phyloP scores from a whole-genome alignment of 192 early-diverging fungal genomes.

The Mycoemilia scoparia region DNA sequence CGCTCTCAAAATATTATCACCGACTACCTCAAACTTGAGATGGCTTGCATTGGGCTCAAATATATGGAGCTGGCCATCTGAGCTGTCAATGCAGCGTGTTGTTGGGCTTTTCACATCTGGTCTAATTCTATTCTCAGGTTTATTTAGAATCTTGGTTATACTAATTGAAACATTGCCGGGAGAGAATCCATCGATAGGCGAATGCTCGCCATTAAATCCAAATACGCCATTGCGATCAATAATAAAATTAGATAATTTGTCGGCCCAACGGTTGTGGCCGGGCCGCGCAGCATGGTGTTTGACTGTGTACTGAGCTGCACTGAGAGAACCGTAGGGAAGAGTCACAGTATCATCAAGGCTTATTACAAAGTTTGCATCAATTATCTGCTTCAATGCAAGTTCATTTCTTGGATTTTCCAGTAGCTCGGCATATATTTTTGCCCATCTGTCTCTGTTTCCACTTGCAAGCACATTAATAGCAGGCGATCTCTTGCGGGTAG shows the following conservation, averaged over 20 bases:
- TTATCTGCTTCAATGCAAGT: slow-evolving; percentile 35
- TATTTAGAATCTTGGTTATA: slow-evolving; percentile 13
- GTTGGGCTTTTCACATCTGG: not conserved
- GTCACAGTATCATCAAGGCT: slow-evolving; percentile 40
- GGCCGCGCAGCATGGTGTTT: slow-evolving; percentile 36
- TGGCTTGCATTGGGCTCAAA: slow-evolving; percentile 4
- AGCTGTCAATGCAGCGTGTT: slow-evolving; percentile 1
- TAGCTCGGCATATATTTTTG: slow-evolving; percentile 43
- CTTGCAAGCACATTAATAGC: slow-evolving; percentile 43
- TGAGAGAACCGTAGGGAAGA: slow-evolving; percentile 3
- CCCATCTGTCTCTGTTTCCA: slow-evolving; percentile 61
- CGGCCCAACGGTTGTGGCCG: slow-evolving; percentile 62
- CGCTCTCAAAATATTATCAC: not conserved
- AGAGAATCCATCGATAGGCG: slow-evolving; percentile 49
- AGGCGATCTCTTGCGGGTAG: slow-evolving; percentile 11
- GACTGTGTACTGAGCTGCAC: slow-evolving; percentile 14
- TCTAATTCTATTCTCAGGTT: not conserved
- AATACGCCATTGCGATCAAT: slow-evolving; percentile 44
- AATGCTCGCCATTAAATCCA: slow-evolving; percentile 41
- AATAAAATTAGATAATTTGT: slow-evolving; percentile 43
- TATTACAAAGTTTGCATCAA: slow-evolving; percentile 43
- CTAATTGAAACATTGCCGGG: slow-evolving; percentile 30
- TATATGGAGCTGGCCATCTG: too few relatives aligned
- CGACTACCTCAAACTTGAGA: not conserved
- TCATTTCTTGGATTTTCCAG: slow-evolving; percentile 28